Evolutionary conservation across 2,329 filamentous ascomycete species (phyloP).

Genomic region (Alternaria longipes): DNA sequence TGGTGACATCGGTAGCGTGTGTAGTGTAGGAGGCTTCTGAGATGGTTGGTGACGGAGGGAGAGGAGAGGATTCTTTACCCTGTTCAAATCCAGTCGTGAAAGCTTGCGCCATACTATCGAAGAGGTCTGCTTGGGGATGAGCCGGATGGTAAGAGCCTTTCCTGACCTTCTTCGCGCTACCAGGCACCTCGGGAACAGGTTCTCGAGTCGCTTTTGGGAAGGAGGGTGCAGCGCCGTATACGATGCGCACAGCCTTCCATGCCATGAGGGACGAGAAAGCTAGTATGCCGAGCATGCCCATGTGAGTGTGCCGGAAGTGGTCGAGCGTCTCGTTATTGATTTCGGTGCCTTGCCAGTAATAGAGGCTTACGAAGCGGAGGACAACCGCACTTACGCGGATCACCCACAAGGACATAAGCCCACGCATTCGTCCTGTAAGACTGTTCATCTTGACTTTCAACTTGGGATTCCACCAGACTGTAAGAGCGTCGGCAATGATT

Average conservation of each 20-base stretch:
- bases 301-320: conserved; percentile 62
- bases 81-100: conserved; percentile 51
- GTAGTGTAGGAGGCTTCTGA: conserved; percentile 34
- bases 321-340: conserved; percentile 33
- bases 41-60: conserved; percentile 47
- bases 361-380: conserved; percentile 59
- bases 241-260: conserved; percentile 66
- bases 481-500: conserved; percentile 60
- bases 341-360: conserved; percentile 37
- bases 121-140: conserved; percentile 40
- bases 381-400: conserved; percentile 69
- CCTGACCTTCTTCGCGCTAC: conserved; percentile 28
- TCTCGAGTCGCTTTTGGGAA: conserved; percentile 38
- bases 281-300: conserved; percentile 58
- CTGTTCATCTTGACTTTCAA: conserved; percentile 70
- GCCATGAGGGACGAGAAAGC: conserved; percentile 36
- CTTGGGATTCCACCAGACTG: conserved; percentile 75
- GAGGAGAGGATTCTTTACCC: conserved; percentile 35
- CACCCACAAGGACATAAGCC: conserved; percentile 71
- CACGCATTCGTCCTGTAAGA: conserved; percentile 62
- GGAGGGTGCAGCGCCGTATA: conserved; percentile 54
- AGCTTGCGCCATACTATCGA: conserved; percentile 47
- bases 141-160: conserved; percentile 37
- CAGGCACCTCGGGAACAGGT: conserved; percentile 33
- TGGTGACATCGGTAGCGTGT: conserved; percentile 38